phyloP scores from a whole-genome alignment of 768 basidiomycete genomes.

The Podaxis carcinomalis region DNA sequence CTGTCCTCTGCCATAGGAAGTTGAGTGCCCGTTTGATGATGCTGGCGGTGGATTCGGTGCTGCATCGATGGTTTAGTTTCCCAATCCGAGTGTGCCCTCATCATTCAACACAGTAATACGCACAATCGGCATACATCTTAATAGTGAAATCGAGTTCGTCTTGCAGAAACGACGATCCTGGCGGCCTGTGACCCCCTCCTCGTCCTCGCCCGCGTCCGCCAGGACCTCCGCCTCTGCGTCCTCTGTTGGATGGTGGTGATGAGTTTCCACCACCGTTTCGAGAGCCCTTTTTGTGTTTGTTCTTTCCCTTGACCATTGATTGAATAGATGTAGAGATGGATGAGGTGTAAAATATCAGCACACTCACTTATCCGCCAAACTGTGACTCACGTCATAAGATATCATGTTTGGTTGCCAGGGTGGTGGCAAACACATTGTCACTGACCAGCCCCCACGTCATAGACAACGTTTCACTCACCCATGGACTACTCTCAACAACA shows the following conservation, averaged over 20 bases:
- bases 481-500: background rate
- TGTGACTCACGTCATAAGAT: background rate
- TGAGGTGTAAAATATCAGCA: background rate
- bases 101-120: slow-evolving; percentile 1
- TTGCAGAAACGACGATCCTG: slow-evolving; percentile 17
- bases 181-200: background rate
- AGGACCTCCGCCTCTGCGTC: slow-evolving; percentile 1
- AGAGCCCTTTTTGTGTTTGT: background rate
- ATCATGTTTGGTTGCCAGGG: background rate
- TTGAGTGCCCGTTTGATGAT: background rate
- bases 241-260: background rate
- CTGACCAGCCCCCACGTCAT: background rate
- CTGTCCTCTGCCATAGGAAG: slow-evolving; percentile 1
- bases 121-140: slow-evolving; percentile 22
- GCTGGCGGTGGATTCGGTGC: background rate
- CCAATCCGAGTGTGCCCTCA: no score
- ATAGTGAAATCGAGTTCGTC: slow-evolving; percentile 22
- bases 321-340: background rate
- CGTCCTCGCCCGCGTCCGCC: slow-evolving; percentile 9
- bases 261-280: background rate
- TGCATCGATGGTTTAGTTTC: background rate
- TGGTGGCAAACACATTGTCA: background rate
- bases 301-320: background rate
- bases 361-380: background rate
- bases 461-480: background rate